A percentile compares a stretch with the other conserved stretches of the same genome.
These are phyloP conservation scores for Thalassiosira profunda DNA, from an alignment of 108 stramenopile species.

Conservation along the genomic window DNA sequence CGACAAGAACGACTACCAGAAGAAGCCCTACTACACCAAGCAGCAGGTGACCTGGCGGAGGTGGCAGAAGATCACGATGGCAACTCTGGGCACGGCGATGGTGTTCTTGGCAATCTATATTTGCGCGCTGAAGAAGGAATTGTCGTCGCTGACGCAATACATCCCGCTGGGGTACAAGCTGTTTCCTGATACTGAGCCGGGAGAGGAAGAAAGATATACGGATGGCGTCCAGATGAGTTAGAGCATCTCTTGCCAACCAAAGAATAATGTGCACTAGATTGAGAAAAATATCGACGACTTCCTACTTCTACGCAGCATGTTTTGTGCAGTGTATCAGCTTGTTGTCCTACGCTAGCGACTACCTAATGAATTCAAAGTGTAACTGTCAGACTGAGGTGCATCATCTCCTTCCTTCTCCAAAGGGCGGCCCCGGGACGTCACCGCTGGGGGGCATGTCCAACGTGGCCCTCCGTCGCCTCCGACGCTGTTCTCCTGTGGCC, in stretches of 20 bases:
- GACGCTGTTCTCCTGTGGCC: conserved; percentile 14
- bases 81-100: neutral
- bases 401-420: neutral
- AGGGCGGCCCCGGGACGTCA: neutral
- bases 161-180: conserved; percentile 11
- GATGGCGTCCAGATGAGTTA: no score
- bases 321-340: no score
- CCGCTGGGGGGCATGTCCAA: neutral
- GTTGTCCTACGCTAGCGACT: no score
- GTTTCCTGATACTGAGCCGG: conserved; percentile 13
- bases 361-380: no score
- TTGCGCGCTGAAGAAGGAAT: neutral
- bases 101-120: conserved; percentile 3
- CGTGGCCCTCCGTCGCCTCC: conserved; percentile 4
- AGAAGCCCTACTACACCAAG: neutral
- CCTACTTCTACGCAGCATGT: no score
- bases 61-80: conserved; percentile 5
- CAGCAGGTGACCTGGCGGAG: conserved; percentile 1
- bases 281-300: no score
- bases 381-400: neutral
- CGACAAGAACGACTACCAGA: conserved; percentile 6
- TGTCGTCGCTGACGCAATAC: conserved; percentile 7
- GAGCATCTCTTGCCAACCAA: no score
- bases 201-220: no score
- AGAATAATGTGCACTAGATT: no score